A percentile compares a stretch with the other conserved stretches of the same genome.
Evolutionary conservation across 2,329 filamentous ascomycete species (phyloP).

Genomic region (Thelonectria blattea): DNA sequence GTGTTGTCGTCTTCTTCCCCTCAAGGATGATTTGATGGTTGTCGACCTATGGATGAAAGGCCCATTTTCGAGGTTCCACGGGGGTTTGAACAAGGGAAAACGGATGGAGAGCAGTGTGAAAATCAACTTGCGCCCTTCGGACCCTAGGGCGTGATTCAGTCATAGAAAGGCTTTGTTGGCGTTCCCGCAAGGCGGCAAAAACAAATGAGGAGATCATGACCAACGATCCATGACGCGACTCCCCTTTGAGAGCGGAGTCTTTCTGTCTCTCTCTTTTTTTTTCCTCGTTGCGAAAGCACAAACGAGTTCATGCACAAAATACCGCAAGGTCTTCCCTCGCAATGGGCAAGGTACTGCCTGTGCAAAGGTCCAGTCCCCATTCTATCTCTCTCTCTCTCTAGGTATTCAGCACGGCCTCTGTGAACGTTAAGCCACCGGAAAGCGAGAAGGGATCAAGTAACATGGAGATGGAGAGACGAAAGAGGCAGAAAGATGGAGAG

Average conservation of each 20-base stretch:
- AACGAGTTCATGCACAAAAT: conserved; percentile 27
- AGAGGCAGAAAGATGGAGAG: neutral
- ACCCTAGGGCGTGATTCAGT: conserved; percentile 2
- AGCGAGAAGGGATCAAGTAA: conserved; percentile 3
- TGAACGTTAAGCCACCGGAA: conserved; percentile 9
- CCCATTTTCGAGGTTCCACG: neutral
- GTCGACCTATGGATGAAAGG: conserved; percentile 1
- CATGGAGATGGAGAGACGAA: neutral
- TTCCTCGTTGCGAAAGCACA: conserved; percentile 13
- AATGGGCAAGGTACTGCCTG: conserved; percentile 24
- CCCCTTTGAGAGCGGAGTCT: conserved; percentile 27
- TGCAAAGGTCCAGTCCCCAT: conserved; percentile 2
- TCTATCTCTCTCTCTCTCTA: too few relatives aligned
- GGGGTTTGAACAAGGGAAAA: too few relatives aligned
- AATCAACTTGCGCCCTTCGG: neutral
- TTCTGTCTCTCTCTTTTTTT: too few relatives aligned
- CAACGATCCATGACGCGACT: conserved; percentile 26
- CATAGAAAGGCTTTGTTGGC: conserved; percentile 25
- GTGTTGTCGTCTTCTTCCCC: neutral
- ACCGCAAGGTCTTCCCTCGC: conserved; percentile 30
- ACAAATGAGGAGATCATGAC: conserved; percentile 29
- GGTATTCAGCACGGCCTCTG: conserved; percentile 16
- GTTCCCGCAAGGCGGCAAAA: conserved; percentile 8
- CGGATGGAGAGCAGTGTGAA: neutral
- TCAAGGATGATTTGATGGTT: neutral